A percentile compares a stretch with the other conserved stretches of the same genome.
These are phyloP conservation scores for Clavulina sp. DNA, from an alignment of 768 basidiomycete genomes.

Conservation along the genomic window DNA sequence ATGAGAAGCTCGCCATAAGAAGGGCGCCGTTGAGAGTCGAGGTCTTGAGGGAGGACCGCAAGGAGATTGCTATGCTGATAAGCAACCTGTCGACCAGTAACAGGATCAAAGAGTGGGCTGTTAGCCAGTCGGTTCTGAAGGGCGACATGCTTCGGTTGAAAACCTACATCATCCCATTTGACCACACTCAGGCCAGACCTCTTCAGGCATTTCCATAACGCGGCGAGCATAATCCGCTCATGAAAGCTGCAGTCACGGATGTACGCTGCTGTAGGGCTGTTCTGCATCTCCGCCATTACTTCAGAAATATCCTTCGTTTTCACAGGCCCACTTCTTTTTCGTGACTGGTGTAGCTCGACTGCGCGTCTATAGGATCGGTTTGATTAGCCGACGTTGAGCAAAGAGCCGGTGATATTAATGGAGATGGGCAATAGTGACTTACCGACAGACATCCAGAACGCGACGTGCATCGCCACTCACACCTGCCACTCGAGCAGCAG, in stretches of 20 bases:
- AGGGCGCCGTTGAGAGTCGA: conserved; percentile 42
- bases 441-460: conserved; percentile 86
- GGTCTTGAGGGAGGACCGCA: conserved; percentile 38
- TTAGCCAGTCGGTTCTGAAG: no score
- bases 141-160: neutral
- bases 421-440: conserved; percentile 11
- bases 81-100: conserved; percentile 32
- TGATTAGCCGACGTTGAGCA: neutral
- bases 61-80: conserved; percentile 61
- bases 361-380: conserved; percentile 40
- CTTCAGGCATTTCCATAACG: conserved; percentile 64
- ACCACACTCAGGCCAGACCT: conserved; percentile 79
- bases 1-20: conserved; percentile 42
- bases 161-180: conserved; percentile 57
- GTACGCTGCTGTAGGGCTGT: conserved; percentile 75
- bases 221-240: conserved; percentile 74
- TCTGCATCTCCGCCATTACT: conserved; percentile 75
- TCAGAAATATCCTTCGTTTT: conserved; percentile 50
- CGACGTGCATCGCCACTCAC: conserved; percentile 91
- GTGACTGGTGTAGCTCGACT: conserved; percentile 47
- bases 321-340: conserved; percentile 21
- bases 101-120: neutral
- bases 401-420: neutral
- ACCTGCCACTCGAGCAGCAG: conserved; percentile 57
- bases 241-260: conserved; percentile 70